Evolutionary conservation across 176 grass and related monocot genomes (phyloP), one percentile per base, ranked within the genome.

Genomic region (Carex myosuroides): DNA sequence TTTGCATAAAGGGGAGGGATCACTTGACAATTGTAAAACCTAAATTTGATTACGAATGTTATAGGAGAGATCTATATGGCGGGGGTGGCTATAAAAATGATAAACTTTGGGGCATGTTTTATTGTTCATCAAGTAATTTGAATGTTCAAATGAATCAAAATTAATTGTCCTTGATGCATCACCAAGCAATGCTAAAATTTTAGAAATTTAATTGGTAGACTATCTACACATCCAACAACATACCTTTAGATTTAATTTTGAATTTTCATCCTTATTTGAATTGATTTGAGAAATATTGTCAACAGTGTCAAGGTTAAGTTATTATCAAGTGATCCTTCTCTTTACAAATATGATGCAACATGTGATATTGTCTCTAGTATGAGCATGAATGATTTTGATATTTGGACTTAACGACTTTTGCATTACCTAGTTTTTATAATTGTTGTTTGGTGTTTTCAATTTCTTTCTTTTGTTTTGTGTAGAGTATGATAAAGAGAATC

Each of bases 401-500:
- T 54, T 55, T 32, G 11, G 7, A 54, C 13, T 76, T 13, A 6
- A 39, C 2, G n/a, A 53, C 4, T 75, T 20, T 55, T 14, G 48
- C 72, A 17, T 55, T 76, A 76, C 10, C 9, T 30, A 55, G 48
- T 55, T 54, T 32, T 73, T 13, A 11, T 73, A 73, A 76, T 76
- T 55, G 8, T 13, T 33, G 13, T 33, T 29, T 56, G 52, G 6
- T 64, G 37, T 77, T 44, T 62, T 86, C 55, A 86, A 42, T 41
- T 79, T 53, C 85, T 53, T 75, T 58, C 48, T 6, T 13, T 75
- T 83, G 46, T 37, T 85, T 84, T 89, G 20, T 83, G 70, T 89
- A 97, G 94, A 97, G 77, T 97, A 97, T 75, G 89, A 91, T 83
- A 79, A 81, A 81, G 90, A 89, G 67, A 94, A 94, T 83, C 92